A percentile compares a stretch with the other conserved stretches of the same genome.
These are phyloP conservation scores for Phytophthora ohioensis DNA, from an alignment of 352 stramenopile species.

Conservation along the genomic window DNA sequence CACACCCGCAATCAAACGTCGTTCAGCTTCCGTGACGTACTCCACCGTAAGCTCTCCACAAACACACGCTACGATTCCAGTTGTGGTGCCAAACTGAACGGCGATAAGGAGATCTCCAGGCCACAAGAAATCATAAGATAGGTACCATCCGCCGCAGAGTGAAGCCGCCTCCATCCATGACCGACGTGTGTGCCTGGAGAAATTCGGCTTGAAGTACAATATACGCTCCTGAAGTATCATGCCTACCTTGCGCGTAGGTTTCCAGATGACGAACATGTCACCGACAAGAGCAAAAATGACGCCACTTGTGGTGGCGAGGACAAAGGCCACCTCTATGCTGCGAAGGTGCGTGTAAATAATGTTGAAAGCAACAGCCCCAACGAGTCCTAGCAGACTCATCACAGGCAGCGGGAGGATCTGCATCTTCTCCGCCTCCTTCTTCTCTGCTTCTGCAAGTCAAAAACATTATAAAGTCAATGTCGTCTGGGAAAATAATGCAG, in stretches of 20 bases:
- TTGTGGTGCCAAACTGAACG: slow-evolving; percentile 79
- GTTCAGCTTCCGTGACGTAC: slow-evolving; percentile 71
- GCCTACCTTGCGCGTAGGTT: slow-evolving; percentile 77
- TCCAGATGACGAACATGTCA: slow-evolving; percentile 90
- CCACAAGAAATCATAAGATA: slow-evolving; percentile 79
- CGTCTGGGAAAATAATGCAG: not conserved
- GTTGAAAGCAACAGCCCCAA: slow-evolving; percentile 87
- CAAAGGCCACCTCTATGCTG: slow-evolving; percentile 85
- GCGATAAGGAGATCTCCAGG: slow-evolving; percentile 72
- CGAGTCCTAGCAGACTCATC: slow-evolving; percentile 79
- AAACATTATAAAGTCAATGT: slow-evolving; percentile 8
- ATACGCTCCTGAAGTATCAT: slow-evolving; percentile 84
- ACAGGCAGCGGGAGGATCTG: slow-evolving; percentile 83
- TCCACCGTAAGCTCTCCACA: slow-evolving; percentile 75
- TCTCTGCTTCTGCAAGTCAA: slow-evolving; percentile 43
- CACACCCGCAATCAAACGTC: slow-evolving; percentile 60
- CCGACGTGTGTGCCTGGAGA: slow-evolving; percentile 59
- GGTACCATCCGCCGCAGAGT: slow-evolving; percentile 64
- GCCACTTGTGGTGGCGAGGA: slow-evolving; percentile 78
- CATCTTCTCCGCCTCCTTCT: slow-evolving; percentile 60
- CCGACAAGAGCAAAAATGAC: slow-evolving; percentile 80
- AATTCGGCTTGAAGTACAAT: slow-evolving; percentile 68
- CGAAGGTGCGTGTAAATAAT: slow-evolving; percentile 88
- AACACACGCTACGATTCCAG: slow-evolving; percentile 74
- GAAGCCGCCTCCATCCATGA: slow-evolving; percentile 68